Percentiles rank a stretch among this genome's conserved stretches.
phyloP scores from a whole-genome alignment of 805 yeast species.

The Dipodascopsis uninucleata region DNA sequence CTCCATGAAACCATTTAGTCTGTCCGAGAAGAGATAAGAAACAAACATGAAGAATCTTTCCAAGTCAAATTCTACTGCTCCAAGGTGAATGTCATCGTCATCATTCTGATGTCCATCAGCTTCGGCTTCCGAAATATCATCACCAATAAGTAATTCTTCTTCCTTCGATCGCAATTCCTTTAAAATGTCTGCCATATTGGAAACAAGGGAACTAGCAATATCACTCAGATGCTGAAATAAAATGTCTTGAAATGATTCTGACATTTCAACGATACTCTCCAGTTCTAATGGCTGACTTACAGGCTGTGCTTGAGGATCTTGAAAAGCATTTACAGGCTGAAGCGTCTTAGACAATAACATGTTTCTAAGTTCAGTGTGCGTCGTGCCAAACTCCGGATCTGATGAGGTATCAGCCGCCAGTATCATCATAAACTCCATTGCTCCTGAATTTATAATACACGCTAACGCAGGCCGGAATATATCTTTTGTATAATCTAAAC shows the following conservation, averaged over 20 bases:
- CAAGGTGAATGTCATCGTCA: constrained; percentile 18
- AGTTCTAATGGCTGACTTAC: constrained; percentile 7
- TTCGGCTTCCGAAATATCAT: constrained; percentile 37
- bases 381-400: constrained; percentile 10
- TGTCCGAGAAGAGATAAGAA: constrained; percentile 60
- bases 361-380: constrained; percentile 30
- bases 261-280: background rate
- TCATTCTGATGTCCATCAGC: constrained; percentile 34
- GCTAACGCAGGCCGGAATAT: constrained; percentile 30
- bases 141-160: constrained; percentile 36
- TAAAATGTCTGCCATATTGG: constrained; percentile 39
- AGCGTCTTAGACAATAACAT: constrained; percentile 16
- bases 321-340: background rate
- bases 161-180: constrained; percentile 40
- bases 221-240: constrained; percentile 28
- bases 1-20: constrained; percentile 52
- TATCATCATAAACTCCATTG: constrained; percentile 39
- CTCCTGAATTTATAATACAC: constrained; percentile 37
- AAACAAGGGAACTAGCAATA: constrained; percentile 34
- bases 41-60: constrained; percentile 81
- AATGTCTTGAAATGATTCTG: constrained; percentile 6
- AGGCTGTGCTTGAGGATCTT: background rate
- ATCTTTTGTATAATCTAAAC: constrained; percentile 28
- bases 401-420: constrained; percentile 35
- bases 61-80: constrained; percentile 53